Evolutionary conservation across 2,329 filamentous ascomycete genomes (phyloP), one percentile per base, ranked within the genome.

Genomic region (Aspergillus carbonarius): DNA sequence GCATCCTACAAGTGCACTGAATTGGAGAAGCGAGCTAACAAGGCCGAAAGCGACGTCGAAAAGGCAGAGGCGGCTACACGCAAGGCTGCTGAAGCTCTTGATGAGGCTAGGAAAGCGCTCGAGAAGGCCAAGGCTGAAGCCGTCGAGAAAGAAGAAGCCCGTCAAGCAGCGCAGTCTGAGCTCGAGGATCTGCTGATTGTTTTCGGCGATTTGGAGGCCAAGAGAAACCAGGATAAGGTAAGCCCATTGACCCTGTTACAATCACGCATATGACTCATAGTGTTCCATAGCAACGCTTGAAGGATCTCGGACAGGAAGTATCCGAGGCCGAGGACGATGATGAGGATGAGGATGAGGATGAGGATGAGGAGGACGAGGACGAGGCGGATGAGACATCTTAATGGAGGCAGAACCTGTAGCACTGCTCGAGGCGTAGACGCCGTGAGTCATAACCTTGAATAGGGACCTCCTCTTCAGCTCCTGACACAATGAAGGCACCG

Each of bases 151-250:
- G 85, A 87, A 64, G 82, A 85, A 60, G 86, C 88, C 58, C 86
- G 84, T 56, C 81, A 85, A 60, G 77, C 83, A 1, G 82, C 83
- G 5, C 90, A 93, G 70, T 82, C 84, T 2, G 91, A 95, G 73
- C 79, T 93, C 47, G 91, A 95, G 65, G 91, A 95, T 72, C 80
- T 93, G 55, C 78, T 95, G 35, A 89, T 93, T 78, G 88, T 95
- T 5, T 91, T 93, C 74, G 87, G 85, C 13, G 91, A 95, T 70
- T 71, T 92, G 17, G 91, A 95, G 74, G 89, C 91, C 55, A 93
- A 93, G 76, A 81, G 86, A 50, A 82, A 83, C 42, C 86, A 85
- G 66, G 92, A 93, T 70, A 93, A 91, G 82, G 88, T 89, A 76
- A 64, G 82, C 72, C 57, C 55, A n/a, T 46, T 20, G 8, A 40